These are phyloP conservation scores for Suillus cothurnatus DNA, from an alignment of 768 basidiomycete species.

Conservation along the genomic window DNA sequence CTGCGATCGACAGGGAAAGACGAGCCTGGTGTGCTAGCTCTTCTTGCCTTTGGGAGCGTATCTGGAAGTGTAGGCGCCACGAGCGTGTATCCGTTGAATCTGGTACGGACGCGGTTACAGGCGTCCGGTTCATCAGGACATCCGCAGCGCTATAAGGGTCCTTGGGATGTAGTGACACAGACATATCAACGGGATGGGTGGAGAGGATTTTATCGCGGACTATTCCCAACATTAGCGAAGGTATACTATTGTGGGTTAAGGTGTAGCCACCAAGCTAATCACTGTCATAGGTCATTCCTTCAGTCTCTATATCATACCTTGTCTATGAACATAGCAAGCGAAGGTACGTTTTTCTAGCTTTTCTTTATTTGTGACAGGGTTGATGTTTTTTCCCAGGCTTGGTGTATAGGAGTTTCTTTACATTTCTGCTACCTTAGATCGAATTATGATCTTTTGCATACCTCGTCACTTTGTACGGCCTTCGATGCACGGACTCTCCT, in stretches of 20 bases:
- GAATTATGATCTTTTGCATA: constrained; percentile 21
- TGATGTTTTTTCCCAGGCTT: constrained; percentile 43
- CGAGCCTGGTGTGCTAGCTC: constrained; percentile 85
- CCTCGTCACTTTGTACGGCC: constrained; percentile 28
- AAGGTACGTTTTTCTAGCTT: constrained; percentile 47
- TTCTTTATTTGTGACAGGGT: constrained; percentile 13
- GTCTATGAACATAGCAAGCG: constrained; percentile 89
- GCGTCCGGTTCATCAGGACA: constrained; percentile 96
- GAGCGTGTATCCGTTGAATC: constrained; percentile 89
- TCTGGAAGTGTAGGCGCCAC: constrained; percentile 94
- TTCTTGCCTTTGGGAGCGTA: constrained; percentile 89
- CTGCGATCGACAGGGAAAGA: constrained; percentile 82
- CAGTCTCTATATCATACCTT: constrained; percentile 96
- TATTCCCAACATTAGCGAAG: constrained; percentile 93
- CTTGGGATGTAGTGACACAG: constrained; percentile 77
- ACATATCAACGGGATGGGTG: constrained; percentile 88
- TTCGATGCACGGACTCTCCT: constrained; percentile 22
- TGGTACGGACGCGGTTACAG: constrained; percentile 93
- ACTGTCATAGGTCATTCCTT: constrained; percentile 77
- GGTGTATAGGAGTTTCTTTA: constrained; percentile 49
- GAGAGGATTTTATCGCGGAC: constrained; percentile 92
- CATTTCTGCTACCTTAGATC: constrained; percentile 13
- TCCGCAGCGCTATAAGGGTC: constrained; percentile 88
- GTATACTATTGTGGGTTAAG: constrained; percentile 36
- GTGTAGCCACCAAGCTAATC: constrained; percentile 8